Evolutionary conservation across 2,329 filamentous ascomycete genomes (phyloP), one percentile per base, ranked within the genome.

Genomic region (Aspergillus floridensis): DNA sequence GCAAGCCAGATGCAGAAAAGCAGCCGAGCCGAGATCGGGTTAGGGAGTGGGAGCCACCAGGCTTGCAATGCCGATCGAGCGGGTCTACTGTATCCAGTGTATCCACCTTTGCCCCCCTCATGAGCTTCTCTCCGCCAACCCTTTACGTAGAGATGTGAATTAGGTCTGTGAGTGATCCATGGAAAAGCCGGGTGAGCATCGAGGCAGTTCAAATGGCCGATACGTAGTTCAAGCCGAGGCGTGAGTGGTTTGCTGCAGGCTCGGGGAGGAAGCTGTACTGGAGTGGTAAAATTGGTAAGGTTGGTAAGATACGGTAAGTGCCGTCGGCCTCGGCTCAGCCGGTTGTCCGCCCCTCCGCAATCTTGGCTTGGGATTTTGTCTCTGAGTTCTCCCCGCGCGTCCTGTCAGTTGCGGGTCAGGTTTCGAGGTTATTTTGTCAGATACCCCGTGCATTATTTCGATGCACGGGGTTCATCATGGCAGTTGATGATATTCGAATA

Each of bases 301-400:
- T 1, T 2, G 0, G 70, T 74, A 73, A 60, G 54, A 68, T 72
- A 73, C 70, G 49, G 70, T 73, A 57, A 44, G 8, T 3, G 5
- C 16, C 7, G 11, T 6, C 11, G 57, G 57, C 66, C 68, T 71
- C 69, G 68, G 38, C 38, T 44, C 38, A 44, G 16, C 19, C 38
- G 38, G 71, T 57, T 57, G 62, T 65, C 63, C 60, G 62, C 24
- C 32, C 16, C 38, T 47, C 46, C 38, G 38, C 32, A 26, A 53
- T 41, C 16, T 24, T 47, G 52, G n/a, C 52, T 24, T 35, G 4
- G 3, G 11, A 16, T 12, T 16, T 35, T 12, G 16, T 44, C 38
- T 44, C 5, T 44, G 3, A 29, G 26, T 29, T 8, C 38, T 44
- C 38, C 38, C 38, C 38, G 16, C 38, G 38, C 16, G 5, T 1